Evolutionary conservation across 225 moss, liverwort and hornwort genomes (phyloP).

Genomic region (Neckera pumila): DNA sequence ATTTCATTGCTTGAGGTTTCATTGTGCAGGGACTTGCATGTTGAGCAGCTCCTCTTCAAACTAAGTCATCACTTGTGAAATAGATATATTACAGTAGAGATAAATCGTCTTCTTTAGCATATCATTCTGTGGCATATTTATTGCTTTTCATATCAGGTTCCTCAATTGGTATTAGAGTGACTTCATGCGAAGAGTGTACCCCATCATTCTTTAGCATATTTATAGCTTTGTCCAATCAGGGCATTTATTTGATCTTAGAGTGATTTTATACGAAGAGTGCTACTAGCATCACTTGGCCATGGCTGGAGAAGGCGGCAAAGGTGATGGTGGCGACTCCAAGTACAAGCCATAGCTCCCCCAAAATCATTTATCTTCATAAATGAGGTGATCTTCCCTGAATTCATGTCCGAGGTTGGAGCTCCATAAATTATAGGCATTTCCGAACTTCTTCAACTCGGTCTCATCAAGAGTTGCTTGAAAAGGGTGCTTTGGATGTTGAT

Average conservation of each 20-base stretch:
- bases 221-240: not conserved
- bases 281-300: not conserved
- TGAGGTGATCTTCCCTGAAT: not conserved
- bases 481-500: not conserved
- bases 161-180: not conserved
- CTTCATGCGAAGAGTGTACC: not conserved
- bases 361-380: not conserved
- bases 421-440: not conserved
- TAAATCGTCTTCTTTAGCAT: too few relatives aligned
- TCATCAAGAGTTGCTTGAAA: not conserved
- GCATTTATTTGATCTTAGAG: not conserved
- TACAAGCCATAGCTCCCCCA: not conserved
- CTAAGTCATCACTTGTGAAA: not conserved
- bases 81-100: not conserved
- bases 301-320: not conserved
- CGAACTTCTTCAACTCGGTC: not conserved
- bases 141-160: too few relatives aligned
- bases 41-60: not conserved
- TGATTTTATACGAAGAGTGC: too few relatives aligned
- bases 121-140: not conserved
- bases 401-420: not conserved
- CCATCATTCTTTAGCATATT: not conserved
- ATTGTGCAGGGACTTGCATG: not conserved
- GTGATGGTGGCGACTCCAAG: slow-evolving; percentile 13
- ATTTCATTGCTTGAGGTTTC: not conserved